phyloP scores from a whole-genome alignment of 352 stramenopile genomes.

The Hyaloperonospora arabidopsidis region DNA sequence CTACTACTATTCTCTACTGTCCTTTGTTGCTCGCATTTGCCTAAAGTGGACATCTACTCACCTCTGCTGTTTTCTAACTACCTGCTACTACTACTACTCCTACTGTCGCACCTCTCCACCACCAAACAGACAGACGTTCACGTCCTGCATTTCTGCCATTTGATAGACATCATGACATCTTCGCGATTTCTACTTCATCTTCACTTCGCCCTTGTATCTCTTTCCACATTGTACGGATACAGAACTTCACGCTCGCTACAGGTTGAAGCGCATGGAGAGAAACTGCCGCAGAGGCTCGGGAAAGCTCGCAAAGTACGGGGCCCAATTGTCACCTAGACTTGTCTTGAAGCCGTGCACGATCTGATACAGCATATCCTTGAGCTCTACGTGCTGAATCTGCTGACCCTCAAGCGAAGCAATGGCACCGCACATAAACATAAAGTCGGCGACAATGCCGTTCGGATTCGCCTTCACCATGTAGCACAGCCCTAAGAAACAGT shows the following conservation, averaged over 20 bases:
- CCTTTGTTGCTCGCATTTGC: conserved; percentile 19
- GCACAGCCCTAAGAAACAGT: conserved; percentile 85
- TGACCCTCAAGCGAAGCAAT: conserved; percentile 82
- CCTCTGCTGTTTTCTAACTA: conserved; percentile 5
- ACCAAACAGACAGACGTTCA: conserved; percentile 1
- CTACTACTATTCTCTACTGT: conserved; percentile 29
- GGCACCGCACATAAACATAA: conserved; percentile 87
- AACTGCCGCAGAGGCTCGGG: conserved; percentile 74
- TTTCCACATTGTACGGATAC: conserved; percentile 12
- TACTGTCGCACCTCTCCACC: conserved; percentile 27
- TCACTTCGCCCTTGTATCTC: conserved; percentile 15
- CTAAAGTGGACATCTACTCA: conserved; percentile 21
- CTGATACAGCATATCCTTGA: conserved; percentile 83
- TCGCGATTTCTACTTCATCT: conserved; percentile 11
- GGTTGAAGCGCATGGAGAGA: conserved; percentile 71
- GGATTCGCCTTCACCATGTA: conserved; percentile 89
- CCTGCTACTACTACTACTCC: conserved; percentile 41
- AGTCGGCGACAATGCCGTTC: conserved; percentile 79
- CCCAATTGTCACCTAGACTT: conserved; percentile 82
- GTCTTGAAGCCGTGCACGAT: conserved; percentile 86
- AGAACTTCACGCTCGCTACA: conserved; percentile 36
- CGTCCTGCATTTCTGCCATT: conserved; percentile 7
- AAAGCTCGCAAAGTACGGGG: conserved; percentile 80
- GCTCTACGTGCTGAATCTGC: conserved; percentile 63
- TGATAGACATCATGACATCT: neutral